Base-by-base conservation (phyloP, 2,329 filamentous ascomycete species). In the Xylaria sp. region DNA sequence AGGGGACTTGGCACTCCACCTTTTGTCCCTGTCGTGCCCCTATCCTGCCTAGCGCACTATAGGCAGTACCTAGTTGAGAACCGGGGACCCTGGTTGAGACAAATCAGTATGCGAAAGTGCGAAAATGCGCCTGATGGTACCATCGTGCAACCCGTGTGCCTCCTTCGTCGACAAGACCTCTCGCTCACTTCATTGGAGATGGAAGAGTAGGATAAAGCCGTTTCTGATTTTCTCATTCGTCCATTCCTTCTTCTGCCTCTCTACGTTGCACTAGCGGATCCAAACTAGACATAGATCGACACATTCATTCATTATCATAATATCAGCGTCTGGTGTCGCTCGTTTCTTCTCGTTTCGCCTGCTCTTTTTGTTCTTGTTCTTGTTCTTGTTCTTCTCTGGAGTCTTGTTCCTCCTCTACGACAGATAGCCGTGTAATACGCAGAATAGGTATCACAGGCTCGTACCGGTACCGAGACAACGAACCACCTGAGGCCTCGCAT, bases 301-400 rank as follows among this genome's bases (percentile, higher is more conserved):
- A 33, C 49, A n/a, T 53, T 53, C 49, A n/a, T 53, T 53, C 49
- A 15, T 53, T 53, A 31, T 33, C 26, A 31, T 33, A 33, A 33
- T 31, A 31, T 31, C 49, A 33, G 49, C 49, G 49, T 31, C 49
- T 53, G 49, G 61, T 38, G 20, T 57, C 33, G 53, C 60, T 51
- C 26, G 20, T 59, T 59, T 65, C 54, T n/a, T 46, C 26, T 53
- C 11, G 23, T 46, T 63, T 53, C 48, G 20, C n/a, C 46, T 49
- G 13, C 6, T 26, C 23, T 28, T 28, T 31, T 53, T 17, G 44
- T 28, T 28, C 46, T 49, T 4, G 26, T 28, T 26, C 3, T 49
- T 10, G 46, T 51, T 31, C 51, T 20, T 38, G 51, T 48, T 36
- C n/a, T 20, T 60, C 7, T 26, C 11, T 9, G 38, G n/a, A 23